Percentiles rank a stretch among this genome's conserved stretches.
Conservation (phyloP, 2,329 filamentous ascomycete species). For the Monosporascus cannonballus region DNA sequence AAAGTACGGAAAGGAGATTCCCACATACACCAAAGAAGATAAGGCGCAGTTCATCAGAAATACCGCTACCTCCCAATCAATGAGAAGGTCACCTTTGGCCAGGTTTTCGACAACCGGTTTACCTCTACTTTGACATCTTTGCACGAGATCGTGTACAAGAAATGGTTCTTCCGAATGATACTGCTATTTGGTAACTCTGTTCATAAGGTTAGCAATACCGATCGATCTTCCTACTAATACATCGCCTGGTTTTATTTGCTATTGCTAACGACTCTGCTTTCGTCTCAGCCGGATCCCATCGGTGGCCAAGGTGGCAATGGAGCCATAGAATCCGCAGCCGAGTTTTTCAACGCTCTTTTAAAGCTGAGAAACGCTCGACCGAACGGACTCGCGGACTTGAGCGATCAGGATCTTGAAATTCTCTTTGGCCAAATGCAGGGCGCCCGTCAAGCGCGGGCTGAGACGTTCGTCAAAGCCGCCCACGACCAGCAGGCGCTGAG, state of each 20-base stretch:
- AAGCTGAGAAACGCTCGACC: slow-evolving; percentile 1
- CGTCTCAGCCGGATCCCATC: slow-evolving; percentile 21
- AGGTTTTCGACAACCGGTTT: slow-evolving; percentile 22
- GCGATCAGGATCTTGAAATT: slow-evolving; percentile 7
- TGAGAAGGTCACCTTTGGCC: slow-evolving; percentile 21
- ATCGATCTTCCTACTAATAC: neutral
- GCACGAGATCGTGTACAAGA: slow-evolving; percentile 27
- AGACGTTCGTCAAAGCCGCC: slow-evolving; percentile 5
- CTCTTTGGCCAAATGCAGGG: slow-evolving; percentile 14
- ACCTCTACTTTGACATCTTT: slow-evolving; percentile 25
- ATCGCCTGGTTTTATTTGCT: neutral
- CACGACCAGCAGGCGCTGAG: slow-evolving; percentile 13
- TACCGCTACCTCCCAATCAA: slow-evolving; percentile 15
- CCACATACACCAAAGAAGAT: slow-evolving; percentile 26
- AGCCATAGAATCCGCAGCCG: slow-evolving; percentile 20
- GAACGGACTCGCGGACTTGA: slow-evolving; percentile 5
- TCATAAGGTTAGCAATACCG: slow-evolving; percentile 23
- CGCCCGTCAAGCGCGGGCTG: slow-evolving; percentile 8
- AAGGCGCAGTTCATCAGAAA: slow-evolving; percentile 20
- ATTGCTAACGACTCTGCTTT: neutral
- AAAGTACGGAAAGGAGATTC: slow-evolving; percentile 26
- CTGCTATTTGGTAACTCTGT: slow-evolving; percentile 26
- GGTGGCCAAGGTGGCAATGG: slow-evolving; percentile 22
- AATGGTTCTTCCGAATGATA: slow-evolving; percentile 27
- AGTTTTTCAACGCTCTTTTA: slow-evolving; percentile 18